Base-by-base conservation (phyloP, 2,329 filamentous ascomycete genomes). In the Nakataea oryzae region DNA sequence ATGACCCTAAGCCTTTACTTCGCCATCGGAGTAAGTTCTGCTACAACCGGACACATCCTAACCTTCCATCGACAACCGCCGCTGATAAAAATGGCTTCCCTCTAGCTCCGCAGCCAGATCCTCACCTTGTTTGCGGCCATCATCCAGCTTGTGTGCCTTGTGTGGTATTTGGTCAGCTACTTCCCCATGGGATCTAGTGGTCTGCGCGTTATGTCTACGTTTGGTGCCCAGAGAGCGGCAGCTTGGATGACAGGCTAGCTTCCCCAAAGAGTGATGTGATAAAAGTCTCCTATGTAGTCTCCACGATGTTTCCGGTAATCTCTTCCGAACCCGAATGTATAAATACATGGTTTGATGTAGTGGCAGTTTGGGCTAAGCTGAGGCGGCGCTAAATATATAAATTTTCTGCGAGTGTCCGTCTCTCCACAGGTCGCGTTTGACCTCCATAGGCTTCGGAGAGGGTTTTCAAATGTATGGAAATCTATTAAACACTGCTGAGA, bases 161-260 rank as follows among this genome's bases (percentile, higher is more conserved):
- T 91, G 58, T 97, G 93, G 93, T 97, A 97, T 76, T 81, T 97
- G 58, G 87, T 97, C 74, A 96, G 91, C 76, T 99, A 99, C 75
- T 97, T 97, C 70, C 95, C 95, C 29, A 96, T 97, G 93, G 95
- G 95, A 54, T 90, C 90, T 63, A 90, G 88, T 62, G 91, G 95
- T 55, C 78, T 99, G 67, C 88, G 93, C 64, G 85, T 96, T 67
- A 92, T 92, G 63, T 91, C 92, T 56, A 86, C 86, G 3, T 95
- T 96, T 71, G 95, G 93, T 27, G 90, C 89, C 26, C 88, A 87
- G 71, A 85, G 93, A 71, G 90, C 96, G 50, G 84, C 91, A 6
- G 85, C 92, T 61, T 97, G 93, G 95, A 88, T 97, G 85, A 87
- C 84, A 58, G 87, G 89, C 63, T 96, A 74, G 54, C 12, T 56